phyloP scores from a whole-genome alignment of 1,139 yeast genomes.

The Pichia cactophila region DNA sequence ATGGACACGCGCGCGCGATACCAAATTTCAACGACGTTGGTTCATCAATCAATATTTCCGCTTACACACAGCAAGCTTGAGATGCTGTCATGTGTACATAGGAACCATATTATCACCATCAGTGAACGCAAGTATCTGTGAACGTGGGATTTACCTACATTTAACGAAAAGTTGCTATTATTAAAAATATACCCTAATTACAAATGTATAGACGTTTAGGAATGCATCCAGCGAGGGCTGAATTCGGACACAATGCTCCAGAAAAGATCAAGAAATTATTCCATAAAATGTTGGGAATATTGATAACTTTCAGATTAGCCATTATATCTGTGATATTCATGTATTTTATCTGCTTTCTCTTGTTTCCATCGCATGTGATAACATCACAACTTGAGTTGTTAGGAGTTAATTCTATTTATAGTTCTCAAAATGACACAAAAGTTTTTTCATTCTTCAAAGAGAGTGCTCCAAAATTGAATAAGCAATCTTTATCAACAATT shows the following conservation, averaged over 20 bases:
- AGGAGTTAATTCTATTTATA: constrained; percentile 3
- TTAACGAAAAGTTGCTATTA: background rate
- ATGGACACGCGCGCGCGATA: too few species aligned
- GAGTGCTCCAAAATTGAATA: constrained; percentile 19
- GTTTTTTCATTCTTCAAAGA: constrained; percentile 5
- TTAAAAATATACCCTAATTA: background rate
- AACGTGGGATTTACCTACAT: background rate
- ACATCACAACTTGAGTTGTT: constrained; percentile 7
- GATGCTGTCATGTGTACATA: too few species aligned
- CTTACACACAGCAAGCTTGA: too few species aligned
- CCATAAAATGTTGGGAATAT: background rate
- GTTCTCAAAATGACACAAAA: constrained; percentile 5
- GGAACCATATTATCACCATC: too few species aligned
- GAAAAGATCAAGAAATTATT: background rate
- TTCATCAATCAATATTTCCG: too few species aligned
- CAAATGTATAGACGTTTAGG: constrained; percentile 1
- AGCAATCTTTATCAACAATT: constrained; percentile 20
- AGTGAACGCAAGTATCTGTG: background rate
- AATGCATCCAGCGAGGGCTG: background rate
- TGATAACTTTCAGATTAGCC: background rate
- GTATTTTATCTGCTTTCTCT: constrained; percentile 3
- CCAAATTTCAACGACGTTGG: too few species aligned
- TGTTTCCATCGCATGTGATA: constrained; percentile 1
- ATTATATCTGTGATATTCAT: constrained; percentile 2
- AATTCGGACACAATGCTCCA: background rate